phyloP scores from a whole-genome alignment of 768 basidiomycete species.

The Punctularia strigosozonata region DNA sequence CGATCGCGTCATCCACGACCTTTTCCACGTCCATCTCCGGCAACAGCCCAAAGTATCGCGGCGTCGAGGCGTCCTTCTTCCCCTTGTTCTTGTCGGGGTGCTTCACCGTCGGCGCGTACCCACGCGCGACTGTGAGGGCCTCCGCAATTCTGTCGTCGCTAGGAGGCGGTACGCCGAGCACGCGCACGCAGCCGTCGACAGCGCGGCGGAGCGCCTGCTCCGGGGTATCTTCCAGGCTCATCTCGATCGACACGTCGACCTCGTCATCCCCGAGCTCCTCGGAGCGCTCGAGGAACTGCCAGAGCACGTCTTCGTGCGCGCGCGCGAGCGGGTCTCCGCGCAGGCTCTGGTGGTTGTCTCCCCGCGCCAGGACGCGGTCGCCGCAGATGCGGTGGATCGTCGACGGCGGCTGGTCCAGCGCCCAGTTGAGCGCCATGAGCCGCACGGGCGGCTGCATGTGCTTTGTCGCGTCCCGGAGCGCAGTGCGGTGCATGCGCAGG shows the following conservation, averaged over 20 bases:
- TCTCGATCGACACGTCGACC: slow-evolving; percentile 59
- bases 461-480: slow-evolving; percentile 45
- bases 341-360: slow-evolving; percentile 78
- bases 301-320: slow-evolving; percentile 71
- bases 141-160: slow-evolving; percentile 41
- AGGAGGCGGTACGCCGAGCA: slow-evolving; percentile 44
- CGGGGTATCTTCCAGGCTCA: slow-evolving; percentile 45
- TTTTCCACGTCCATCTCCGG: slow-evolving; percentile 56
- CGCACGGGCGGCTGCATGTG: slow-evolving; percentile 43
- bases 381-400: slow-evolving; percentile 66
- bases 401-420: slow-evolving; percentile 39
- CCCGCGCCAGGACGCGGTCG: slow-evolving; percentile 63
- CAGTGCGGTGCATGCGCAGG: slow-evolving; percentile 61
- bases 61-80: slow-evolving; percentile 19
- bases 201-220: slow-evolving; percentile 46
- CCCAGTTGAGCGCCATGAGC: slow-evolving; percentile 77
- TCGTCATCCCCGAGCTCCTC: slow-evolving; percentile 52
- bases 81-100: slow-evolving; percentile 19
- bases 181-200: slow-evolving; percentile 41
- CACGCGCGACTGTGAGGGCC: slow-evolving; percentile 29
- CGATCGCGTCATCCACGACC: slow-evolving; percentile 25
- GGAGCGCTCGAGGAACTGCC: slow-evolving; percentile 57
- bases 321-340: slow-evolving; percentile 39
- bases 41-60: slow-evolving; percentile 71
- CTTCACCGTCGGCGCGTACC: slow-evolving; percentile 28